Conservation (phyloP, 1,284 basidiomycete genomes). For the Moniliella sp. region DNA sequence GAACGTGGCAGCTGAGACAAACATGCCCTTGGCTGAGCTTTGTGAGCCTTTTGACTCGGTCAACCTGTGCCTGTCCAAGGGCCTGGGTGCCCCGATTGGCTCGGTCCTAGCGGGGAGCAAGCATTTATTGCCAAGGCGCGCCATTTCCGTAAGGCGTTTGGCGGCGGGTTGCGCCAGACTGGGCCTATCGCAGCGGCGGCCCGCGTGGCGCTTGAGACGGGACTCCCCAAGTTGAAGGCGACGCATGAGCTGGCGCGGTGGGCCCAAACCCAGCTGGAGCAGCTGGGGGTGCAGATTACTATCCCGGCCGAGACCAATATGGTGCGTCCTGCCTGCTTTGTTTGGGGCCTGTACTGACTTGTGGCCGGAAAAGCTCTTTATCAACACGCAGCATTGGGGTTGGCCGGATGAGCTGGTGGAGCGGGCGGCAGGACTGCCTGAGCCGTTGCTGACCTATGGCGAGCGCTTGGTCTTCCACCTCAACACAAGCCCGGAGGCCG, state of each 20-base stretch:
- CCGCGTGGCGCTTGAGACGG: slow-evolving; percentile 61
- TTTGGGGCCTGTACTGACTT: no score
- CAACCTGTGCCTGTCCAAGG: slow-evolving; percentile 89
- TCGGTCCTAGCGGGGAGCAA: slow-evolving; percentile 63
- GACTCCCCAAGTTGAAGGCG: slow-evolving; percentile 54
- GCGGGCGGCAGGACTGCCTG: no score
- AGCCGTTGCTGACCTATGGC: no score
- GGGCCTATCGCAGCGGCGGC: slow-evolving; percentile 51
- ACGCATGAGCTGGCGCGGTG: slow-evolving; percentile 56
- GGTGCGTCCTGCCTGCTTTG: no score
- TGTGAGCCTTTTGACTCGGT: slow-evolving; percentile 76
- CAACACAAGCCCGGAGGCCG: no score
- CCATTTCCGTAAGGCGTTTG: slow-evolving; percentile 76
- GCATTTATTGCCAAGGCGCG: slow-evolving; percentile 40
- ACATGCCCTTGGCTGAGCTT: slow-evolving; percentile 46
- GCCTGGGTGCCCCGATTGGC: slow-evolving; percentile 75
- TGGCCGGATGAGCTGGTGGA: no score
- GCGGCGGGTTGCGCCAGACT: slow-evolving; percentile 60
- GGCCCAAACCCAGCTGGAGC: slow-evolving; percentile 51
- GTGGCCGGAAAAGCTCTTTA: no score
- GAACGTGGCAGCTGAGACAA: slow-evolving; percentile 51
- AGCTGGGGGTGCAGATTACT: slow-evolving; percentile 52
- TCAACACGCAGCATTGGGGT: no score
- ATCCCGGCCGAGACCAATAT: slow-evolving; percentile 54
- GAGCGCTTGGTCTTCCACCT: no score